Conservation (phyloP, 164 flowering plant genomes). For the Umbellularia californica region DNA sequence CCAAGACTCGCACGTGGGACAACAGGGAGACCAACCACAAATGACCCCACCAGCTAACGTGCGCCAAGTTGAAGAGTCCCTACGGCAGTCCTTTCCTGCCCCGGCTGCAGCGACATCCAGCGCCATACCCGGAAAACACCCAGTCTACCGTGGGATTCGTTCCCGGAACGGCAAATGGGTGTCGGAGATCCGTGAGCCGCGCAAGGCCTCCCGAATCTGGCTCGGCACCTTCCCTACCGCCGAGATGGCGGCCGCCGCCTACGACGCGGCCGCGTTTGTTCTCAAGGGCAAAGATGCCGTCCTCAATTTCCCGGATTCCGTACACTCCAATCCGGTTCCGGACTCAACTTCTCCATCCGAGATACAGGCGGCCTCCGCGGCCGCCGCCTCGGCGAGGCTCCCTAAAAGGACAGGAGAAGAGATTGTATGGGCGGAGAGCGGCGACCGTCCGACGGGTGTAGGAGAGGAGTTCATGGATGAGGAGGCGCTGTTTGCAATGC, state of each 20-base stretch:
- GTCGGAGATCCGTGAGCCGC: conserved; percentile 83
- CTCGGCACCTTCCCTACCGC: conserved; percentile 75
- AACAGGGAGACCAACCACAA: conserved; percentile 6
- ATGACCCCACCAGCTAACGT: no score
- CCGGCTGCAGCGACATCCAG: no score
- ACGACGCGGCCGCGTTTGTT: conserved; percentile 76
- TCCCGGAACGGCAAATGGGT: conserved; percentile 79
- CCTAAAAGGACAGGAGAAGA: neutral
- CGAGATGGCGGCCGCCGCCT: conserved; percentile 76
- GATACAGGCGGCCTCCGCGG: conserved; percentile 56
- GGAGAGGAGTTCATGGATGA: conserved; percentile 36
- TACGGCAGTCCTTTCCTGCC: neutral
- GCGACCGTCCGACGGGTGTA: neutral
- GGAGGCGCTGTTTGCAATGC: conserved; percentile 51
- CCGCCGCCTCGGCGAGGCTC: conserved; percentile 19
- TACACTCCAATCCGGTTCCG: conserved; percentile 32
- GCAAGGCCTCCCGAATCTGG: conserved; percentile 73
- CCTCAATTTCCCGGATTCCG: conserved; percentile 55
- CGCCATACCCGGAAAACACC: conserved; percentile 33
- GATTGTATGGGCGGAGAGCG: neutral
- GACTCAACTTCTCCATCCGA: conserved; percentile 44
- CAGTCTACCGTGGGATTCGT: conserved; percentile 54
- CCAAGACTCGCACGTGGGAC: conserved; percentile 13
- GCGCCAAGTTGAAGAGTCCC: no score
- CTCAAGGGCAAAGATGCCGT: conserved; percentile 49